Evolutionary conservation across 345 rosid species (phyloP), one percentile per base, ranked within the genome.

Genomic region (Eucalyptus cloeziana): DNA sequence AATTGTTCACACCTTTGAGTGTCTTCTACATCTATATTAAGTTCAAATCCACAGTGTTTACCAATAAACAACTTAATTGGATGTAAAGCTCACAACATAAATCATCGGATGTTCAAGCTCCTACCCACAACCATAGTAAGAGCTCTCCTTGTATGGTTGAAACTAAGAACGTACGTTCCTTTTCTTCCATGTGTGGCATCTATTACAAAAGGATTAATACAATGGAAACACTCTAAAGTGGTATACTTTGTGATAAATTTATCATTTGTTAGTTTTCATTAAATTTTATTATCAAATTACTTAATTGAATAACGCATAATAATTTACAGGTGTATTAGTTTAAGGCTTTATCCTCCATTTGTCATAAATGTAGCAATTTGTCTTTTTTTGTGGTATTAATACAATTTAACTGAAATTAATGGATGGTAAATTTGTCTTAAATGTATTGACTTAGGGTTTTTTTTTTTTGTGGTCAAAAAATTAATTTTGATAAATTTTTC

Each of bases 361-460:
- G 12, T 58, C 30, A 58, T 10, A 25, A 1, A 58, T 58, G 3
- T 58, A 58, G 6, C 25, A 56, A 56, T 56, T 8, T 22, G 5
- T 22, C 27, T 56, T 56, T 9, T 8, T 56, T 22, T 0, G 9
- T 54, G 5, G 27, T 56, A 56, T 56, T 56, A 22, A 56, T 56
- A 21, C 0, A 56, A 56, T 58, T 58, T 58, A 51, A 17, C 0
- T 0, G 0, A 51, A 51, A 51, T 51, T 51, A 58, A 58, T 58
- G 2, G 7, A 58, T 0, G 3, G 3, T 24, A 58, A 58, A 58
- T 5, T 58, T 58, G 0, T 58, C 30, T 24, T 24, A 58, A 58
- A 27, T 10, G 64, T 58, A 25, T 0, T 0, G 7, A 25, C 0
- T 58, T 58, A 11, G 0, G 14, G 0, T 25, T 58, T 58, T 58